These are phyloP conservation scores for Echria macrotheca DNA, from an alignment of 495 filamentous ascomycete species.

Conservation along the genomic window DNA sequence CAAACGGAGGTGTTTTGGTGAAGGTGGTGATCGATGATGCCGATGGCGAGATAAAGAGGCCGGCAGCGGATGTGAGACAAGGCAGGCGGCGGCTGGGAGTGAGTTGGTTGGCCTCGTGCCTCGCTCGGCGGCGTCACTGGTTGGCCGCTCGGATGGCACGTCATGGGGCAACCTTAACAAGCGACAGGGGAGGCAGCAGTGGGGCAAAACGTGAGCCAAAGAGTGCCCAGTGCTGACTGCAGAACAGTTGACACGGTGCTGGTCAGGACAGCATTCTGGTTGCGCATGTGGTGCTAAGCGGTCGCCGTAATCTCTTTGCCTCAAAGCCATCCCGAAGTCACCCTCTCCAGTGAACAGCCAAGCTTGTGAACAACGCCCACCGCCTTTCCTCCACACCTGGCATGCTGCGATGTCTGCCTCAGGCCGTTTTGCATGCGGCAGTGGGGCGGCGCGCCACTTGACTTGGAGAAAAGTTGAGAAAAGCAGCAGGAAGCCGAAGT, in stretches of 20 bases:
- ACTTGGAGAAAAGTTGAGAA: neutral
- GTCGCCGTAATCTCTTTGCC: too few relatives aligned
- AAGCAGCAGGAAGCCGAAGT: neutral
- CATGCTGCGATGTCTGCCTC: neutral
- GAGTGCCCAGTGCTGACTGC: neutral
- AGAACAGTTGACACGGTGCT: too few relatives aligned
- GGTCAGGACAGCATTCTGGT: too few relatives aligned
- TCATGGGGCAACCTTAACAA: constrained; percentile 9
- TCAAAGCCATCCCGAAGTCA: too few relatives aligned
- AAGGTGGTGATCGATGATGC: neutral
- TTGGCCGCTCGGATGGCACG: constrained; percentile 6
- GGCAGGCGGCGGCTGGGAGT: neutral
- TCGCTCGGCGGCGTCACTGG: constrained; percentile 6
- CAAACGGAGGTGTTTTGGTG: neutral
- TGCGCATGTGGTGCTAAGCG: too few relatives aligned
- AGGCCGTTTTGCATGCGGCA: constrained; percentile 2
- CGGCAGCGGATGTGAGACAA: constrained; percentile 7
- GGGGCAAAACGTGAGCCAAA: neutral
- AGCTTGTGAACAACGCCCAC: neutral
- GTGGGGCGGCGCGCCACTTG: neutral
- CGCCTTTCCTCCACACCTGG: constrained; percentile 3
- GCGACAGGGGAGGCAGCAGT: neutral
- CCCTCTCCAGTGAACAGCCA: too few relatives aligned
- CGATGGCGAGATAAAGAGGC: constrained; percentile 10
- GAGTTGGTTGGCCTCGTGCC: neutral